These are phyloP conservation scores for Ramalina intermedia DNA, from an alignment of 495 filamentous ascomycete species.

Conservation along the genomic window DNA sequence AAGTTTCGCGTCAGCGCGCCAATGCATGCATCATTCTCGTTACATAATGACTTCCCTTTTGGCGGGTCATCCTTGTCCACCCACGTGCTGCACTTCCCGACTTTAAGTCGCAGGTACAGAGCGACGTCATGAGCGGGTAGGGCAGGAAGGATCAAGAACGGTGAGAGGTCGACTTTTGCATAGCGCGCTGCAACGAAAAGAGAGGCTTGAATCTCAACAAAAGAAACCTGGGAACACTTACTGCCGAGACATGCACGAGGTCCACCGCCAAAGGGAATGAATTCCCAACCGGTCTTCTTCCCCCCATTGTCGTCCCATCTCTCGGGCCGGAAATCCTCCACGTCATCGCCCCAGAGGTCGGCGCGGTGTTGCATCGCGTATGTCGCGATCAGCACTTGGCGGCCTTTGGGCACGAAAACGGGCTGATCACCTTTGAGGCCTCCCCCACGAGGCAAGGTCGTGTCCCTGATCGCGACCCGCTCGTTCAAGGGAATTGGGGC, in stretches of 20 bases:
- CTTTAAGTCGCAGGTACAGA: too few species aligned
- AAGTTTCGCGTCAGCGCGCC: too few species aligned
- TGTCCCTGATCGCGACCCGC: constrained; percentile 30
- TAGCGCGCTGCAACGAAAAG: too few species aligned
- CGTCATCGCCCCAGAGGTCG: constrained; percentile 41
- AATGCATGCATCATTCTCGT: too few species aligned
- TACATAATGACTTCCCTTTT: too few species aligned
- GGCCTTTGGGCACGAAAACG: constrained; percentile 33
- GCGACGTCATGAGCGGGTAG: too few species aligned
- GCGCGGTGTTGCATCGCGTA: constrained; percentile 41
- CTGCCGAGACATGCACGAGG: constrained; percentile 33
- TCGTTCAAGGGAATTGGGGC: constrained; percentile 49
- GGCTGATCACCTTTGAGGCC: constrained; percentile 45
- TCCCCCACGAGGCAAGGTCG: constrained; percentile 47
- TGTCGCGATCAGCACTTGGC: constrained; percentile 28
- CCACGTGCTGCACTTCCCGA: too few species aligned
- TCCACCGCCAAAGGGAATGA: constrained; percentile 43
- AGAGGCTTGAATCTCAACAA: too few species aligned
- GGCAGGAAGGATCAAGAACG: too few species aligned
- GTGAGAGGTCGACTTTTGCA: too few species aligned
- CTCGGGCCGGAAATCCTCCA: constrained; percentile 41
- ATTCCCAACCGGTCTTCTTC: constrained; percentile 35
- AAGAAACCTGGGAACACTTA: neutral
- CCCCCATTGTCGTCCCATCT: constrained; percentile 29
- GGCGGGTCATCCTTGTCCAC: too few species aligned